A percentile compares a stretch with the other conserved stretches of the same genome.
phyloP scores from a whole-genome alignment of 495 filamentous ascomycete species.

The Penicillium subrubescens region DNA sequence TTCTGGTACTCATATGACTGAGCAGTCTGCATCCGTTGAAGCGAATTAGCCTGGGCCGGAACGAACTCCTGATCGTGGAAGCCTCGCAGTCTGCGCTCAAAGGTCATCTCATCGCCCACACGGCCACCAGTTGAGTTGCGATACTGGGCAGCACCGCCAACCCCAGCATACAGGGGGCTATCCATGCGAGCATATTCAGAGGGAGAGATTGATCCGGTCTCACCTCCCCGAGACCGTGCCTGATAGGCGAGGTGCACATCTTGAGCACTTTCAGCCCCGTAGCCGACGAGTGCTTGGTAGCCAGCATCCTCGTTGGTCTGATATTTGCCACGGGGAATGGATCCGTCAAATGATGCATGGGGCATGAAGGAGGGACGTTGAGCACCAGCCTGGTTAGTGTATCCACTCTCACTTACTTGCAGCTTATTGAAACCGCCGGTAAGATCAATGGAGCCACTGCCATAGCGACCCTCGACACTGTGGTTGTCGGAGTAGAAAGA shows the following conservation, averaged over 20 bases:
- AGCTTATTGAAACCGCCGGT: conserved; percentile 35
- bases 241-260: conserved; percentile 39
- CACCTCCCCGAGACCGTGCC: conserved; percentile 30
- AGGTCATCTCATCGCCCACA: conserved; percentile 41
- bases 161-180: conserved; percentile 59
- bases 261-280: conserved; percentile 28
- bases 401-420: conserved; percentile 38
- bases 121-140: conserved; percentile 45
- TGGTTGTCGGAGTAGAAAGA: conserved; percentile 48
- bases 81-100: conserved; percentile 54
- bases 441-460: conserved; percentile 36
- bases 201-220: conserved; percentile 51
- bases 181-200: conserved; percentile 58
- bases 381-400: conserved; percentile 16
- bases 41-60: conserved; percentile 31
- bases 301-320: conserved; percentile 31
- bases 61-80: conserved; percentile 53
- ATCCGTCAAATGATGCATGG: conserved; percentile 38
- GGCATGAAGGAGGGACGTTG: conserved; percentile 36
- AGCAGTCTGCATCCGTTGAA: conserved; percentile 44
- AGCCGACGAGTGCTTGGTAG: conserved; percentile 31
- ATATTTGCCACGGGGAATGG: conserved; percentile 36
- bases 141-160: conserved; percentile 43
- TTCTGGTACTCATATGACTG: conserved; percentile 43
- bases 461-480: conserved; percentile 36